Evolutionary conservation across 495 filamentous ascomycete species (phyloP), one percentile per base, ranked within the genome.

Genomic region (Lophium mytilinum): DNA sequence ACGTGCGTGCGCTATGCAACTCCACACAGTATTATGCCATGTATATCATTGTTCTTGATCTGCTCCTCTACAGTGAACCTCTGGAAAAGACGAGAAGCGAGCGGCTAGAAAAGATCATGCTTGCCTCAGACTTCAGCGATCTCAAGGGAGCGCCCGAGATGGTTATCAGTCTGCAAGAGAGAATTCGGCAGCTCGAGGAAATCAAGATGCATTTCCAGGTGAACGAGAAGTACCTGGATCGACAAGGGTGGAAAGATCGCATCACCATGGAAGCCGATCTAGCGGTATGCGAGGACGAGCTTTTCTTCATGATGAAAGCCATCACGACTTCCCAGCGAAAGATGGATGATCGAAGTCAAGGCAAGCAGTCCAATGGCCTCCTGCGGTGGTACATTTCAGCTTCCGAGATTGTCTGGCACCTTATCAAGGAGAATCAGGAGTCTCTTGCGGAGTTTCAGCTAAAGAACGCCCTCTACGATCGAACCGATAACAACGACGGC

Each of bases 261-360:
- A 73, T 96, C 60, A 68, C 82, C 8, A 79, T 99, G 21, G 93
- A 97, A 64, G 84, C 87, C 41, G 93, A 99, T 66, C 75, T 99
- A 52, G 79, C 87, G 15, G 82, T 79, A 48, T 96, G 87, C 66
- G 94, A 97, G 66, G 94, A 99, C 66, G 94, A 99, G 71, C 73
- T 99, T 36, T 99, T 99, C 76, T 99, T 99, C 75, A 86, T 97
- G 79, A 96, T 97, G 94, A 96, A 99, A 64, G 93, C 93, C 18
- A 97, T 99, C 70, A 99, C 92, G 0, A 92, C 91, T 3, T 90
- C 90, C 9, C 93, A 99, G 67, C 75, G 90, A 55, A 92, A 90
- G 66, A 82, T 82, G 45, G 88, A 94, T 53, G 90, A 88, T 47
- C 78, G 81, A 7, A 70, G 69, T 24, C 71, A 82, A 51, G 65